Base-by-base conservation (phyloP, 768 basidiomycete genomes). In the Lactarius akahatsu region DNA sequence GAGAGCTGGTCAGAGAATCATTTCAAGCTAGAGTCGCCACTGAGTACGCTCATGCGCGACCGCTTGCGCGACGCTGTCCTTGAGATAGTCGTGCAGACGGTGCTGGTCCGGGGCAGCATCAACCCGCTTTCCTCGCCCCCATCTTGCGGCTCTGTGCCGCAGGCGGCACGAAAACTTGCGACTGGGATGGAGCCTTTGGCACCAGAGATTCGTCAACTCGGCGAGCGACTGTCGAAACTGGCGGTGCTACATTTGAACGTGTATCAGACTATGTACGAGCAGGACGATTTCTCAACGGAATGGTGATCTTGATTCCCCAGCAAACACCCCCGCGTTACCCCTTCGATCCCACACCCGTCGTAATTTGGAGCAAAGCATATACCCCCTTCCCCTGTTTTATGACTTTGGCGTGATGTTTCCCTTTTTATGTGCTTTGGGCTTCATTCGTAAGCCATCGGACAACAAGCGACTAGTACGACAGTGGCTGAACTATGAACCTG, bases 201-300 rank as follows among this genome's bases (percentile, higher is more conserved):
- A 63, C 84, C 86, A 47, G 92, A 95, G 76, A 85, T 90, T 59
- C 80, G 80, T 38, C 80, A 83, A 20, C 82, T 95, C 58, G 85
- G 84, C 34, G 87, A 91, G 71, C 85, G 89, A 73, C 81, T 93
- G 41, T 82, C 88, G 54, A 86, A 88, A 65, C 81, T 95, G 61
- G 87, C 87, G 2, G 78, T 84, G 57, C 86, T 92, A 70, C 91
- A 94, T 75, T 79, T 91, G 61, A 84, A 86, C 69, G 86, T 90
- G 60, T 93, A 91, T 75, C 79, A 90, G 43, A 83, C 85, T n/a
- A 74, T 92, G 63, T 94, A 94, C 77, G 87, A 90, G 76, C 83
- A 84, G 71, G 82, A 86, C 67, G 85, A 82, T 50, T 87, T 87
- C 30, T 69, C 67, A 61, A 2, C 63, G 30, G 69, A 69, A 23